phyloP scores from a whole-genome alignment of 352 stramenopile species.

The Globisporangium canariense region DNA sequence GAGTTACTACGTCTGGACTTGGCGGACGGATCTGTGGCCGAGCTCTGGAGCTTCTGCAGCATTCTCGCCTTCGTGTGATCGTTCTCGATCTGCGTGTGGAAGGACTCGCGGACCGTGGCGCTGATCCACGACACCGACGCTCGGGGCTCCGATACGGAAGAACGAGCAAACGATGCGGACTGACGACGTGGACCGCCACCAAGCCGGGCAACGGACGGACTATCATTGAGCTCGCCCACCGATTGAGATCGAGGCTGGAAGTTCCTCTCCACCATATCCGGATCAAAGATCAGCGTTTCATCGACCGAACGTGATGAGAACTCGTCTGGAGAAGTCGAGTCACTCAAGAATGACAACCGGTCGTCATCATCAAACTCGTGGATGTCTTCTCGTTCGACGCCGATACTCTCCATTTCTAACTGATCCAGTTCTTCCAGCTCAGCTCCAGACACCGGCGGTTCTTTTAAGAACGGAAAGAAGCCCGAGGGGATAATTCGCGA shows the following conservation, averaged over 20 bases:
- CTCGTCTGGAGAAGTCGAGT: constrained; percentile 20
- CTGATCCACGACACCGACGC: constrained; percentile 29
- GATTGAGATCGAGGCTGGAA: constrained; percentile 14
- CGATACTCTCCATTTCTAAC: constrained; percentile 67
- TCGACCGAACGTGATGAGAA: background rate
- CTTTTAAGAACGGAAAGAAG: constrained; percentile 87
- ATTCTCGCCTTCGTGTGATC: constrained; percentile 59
- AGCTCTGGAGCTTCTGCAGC: constrained; percentile 62
- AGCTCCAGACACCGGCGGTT: constrained; percentile 67
- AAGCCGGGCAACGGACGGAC: background rate
- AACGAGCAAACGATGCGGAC: constrained; percentile 33
- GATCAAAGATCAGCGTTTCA: constrained; percentile 10
- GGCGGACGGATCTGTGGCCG: constrained; percentile 20
- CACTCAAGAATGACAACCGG: constrained; percentile 32
- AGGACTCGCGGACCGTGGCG: constrained; percentile 36
- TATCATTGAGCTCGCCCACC: constrained; percentile 9
- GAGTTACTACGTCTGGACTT: constrained; percentile 11
- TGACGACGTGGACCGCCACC: constrained; percentile 10
- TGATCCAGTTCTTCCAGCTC: constrained; percentile 88
- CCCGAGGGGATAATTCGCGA: constrained; percentile 87
- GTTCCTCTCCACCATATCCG: constrained; percentile 2
- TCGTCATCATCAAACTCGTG: constrained; percentile 32
- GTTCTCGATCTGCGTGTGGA: constrained; percentile 54
- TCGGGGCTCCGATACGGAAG: constrained; percentile 33
- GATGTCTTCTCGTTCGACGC: constrained; percentile 36